These are phyloP conservation scores for Uromyces viciae-fabae DNA, from an alignment of 1,284 basidiomycete genomes.

Conservation along the genomic window DNA sequence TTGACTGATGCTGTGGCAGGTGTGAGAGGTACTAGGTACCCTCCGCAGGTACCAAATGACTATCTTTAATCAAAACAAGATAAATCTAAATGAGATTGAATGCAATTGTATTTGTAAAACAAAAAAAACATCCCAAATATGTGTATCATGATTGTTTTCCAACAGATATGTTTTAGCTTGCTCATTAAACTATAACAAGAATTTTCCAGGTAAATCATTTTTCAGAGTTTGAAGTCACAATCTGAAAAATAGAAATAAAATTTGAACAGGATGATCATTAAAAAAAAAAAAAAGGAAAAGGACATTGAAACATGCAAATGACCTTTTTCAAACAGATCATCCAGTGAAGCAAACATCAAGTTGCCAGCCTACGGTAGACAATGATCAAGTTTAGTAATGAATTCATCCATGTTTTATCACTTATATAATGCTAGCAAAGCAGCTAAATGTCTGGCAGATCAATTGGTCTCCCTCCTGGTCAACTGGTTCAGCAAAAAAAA, in stretches of 20 bases:
- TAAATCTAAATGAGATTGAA: too few relatives aligned
- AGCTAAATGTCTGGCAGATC: too few relatives aligned
- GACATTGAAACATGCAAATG: slow-evolving; percentile 49
- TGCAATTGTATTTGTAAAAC: slow-evolving; percentile 6
- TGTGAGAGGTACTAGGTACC: too few relatives aligned
- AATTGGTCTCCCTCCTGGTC: too few relatives aligned
- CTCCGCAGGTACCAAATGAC: too few relatives aligned
- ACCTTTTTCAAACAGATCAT: slow-evolving; percentile 84
- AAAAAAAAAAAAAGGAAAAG: slow-evolving; percentile 1
- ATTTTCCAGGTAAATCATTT: not conserved
- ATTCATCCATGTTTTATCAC: too few relatives aligned
- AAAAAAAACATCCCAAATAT: slow-evolving; percentile 19
- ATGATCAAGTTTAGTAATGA: not conserved
- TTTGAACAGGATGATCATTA: not conserved
- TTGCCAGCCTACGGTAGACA: slow-evolving; percentile 42
- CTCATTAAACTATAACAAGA: not conserved
- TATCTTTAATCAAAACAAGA: too few relatives aligned
- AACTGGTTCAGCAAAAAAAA: too few relatives aligned
- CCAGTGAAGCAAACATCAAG: slow-evolving; percentile 86
- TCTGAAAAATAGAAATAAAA: not conserved
- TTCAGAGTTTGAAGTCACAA: not conserved
- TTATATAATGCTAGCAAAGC: too few relatives aligned
- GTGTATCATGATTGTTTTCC: not conserved
- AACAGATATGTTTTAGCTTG: not conserved
- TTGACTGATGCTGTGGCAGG: too few relatives aligned